Base-by-base conservation (phyloP, 805 yeast species). In the Suhomyces pyralidae region DNA sequence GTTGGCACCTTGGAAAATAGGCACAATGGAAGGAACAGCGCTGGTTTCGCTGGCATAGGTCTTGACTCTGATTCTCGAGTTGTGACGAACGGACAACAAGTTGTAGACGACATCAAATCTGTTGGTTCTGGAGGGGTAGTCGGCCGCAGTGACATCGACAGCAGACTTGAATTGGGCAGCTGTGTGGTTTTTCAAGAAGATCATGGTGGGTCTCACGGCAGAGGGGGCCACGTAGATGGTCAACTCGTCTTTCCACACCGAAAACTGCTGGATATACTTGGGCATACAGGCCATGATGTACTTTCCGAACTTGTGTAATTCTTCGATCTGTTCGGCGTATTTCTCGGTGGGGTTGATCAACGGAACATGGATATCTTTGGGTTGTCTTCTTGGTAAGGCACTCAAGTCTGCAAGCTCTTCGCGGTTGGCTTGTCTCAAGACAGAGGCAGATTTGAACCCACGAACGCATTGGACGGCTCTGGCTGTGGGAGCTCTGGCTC, bases 161-260 rank as follows among this genome's bases (percentile, higher is more conserved):
- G 86, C 84, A 7, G 86, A 69, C 69, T 87, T 90, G 75, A 82
- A 90, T 72, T 90, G 96, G 14, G 90, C 78, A 2, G 96, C 78
- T 20, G 93, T 84, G 70, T 90, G 96, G 69, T 88, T 82, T 61
- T 81, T 82, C 70, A 90, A 76, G 65, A 87, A 90, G 20, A 81
- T 70, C 67, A 85, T 71, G 53, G 83, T 83, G n/a, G 90, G 94
- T 58, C 83, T 76, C 51, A 90, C 68, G 6, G 90, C 92, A 22
- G 81, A 71, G 45, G 96, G 96, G 2, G 90, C 87, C 54, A 86
- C 82, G 68, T 83, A 85, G 49, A 90, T 69, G 44, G 86, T 81
- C 67, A 90, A 81, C 72, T 90, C 96, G 66, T 90, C 96, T 71
- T 90, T 90, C 96, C 96, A 90, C 47, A 90, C 96, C 5, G 89